Base-by-base conservation (phyloP, 2,329 filamentous ascomycete species). In the Fusarium phyllophilum region DNA sequence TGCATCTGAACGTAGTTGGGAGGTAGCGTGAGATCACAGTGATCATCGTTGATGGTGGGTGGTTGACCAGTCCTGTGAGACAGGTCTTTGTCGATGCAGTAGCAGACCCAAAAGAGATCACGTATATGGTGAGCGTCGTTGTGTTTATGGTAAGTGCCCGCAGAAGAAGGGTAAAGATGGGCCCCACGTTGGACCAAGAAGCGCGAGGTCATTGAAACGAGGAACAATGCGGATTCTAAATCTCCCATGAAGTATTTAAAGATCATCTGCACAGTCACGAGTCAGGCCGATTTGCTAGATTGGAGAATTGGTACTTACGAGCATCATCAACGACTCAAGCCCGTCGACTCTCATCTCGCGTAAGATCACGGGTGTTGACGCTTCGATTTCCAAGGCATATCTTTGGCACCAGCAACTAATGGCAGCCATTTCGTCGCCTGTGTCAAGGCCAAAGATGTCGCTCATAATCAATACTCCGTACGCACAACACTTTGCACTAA, bases 61-160 rank as follows among this genome's bases (percentile, higher is more conserved):
- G 65, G 60, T 11, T 60, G 60, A 0, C 52, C 52, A 6, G 36
- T 72, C 10, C 69, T 54, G 1, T 69, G 59, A 1, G 60, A 22
- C 0, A 72, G 24, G 24, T 73, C 68, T 42, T 73, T 72, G 3
- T 73, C 70, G 1, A 66, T 39, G 20, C 62, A 56, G 7, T 73
- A 73, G 31, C 68, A 73, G 7, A 69, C 10, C 70, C 70, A 73
- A 18, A 73, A 73, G 0, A 68, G 22, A 10, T 68, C 65, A 4
- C 54, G 62, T 5, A 34, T 26, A 11, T 68, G 65, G 14, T 67
- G 20, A 22, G 8, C 1, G 3, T 54, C 14, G 22, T 6, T 2
- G 5, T 18, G 13, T 4, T 54, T 68, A 0, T 68, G 6, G 8
- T 68, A 68, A 1, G 3, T 4, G 0, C 5, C 15, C 0, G 18